Percentiles rank a stretch among this genome's conserved stretches.
phyloP scores from a whole-genome alignment of 495 filamentous ascomycete species.

The Poronia punctata region DNA sequence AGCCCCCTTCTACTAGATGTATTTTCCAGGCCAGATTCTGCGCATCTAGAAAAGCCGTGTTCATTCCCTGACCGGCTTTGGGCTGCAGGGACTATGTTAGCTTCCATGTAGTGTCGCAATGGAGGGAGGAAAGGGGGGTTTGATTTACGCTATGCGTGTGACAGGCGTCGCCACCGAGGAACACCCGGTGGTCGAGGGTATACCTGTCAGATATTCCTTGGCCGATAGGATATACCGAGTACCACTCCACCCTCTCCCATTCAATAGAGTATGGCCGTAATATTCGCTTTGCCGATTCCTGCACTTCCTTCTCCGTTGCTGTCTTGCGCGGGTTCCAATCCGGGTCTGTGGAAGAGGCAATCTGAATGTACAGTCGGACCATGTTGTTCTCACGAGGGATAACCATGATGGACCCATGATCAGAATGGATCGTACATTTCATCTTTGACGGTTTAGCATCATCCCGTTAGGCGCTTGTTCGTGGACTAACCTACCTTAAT shows the following conservation, averaged over 20 bases:
- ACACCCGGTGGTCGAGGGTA: slow-evolving; percentile 60
- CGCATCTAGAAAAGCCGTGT: slow-evolving; percentile 74
- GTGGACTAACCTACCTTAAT: slow-evolving; percentile 41
- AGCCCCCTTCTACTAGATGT: slow-evolving; percentile 58
- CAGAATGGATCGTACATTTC: slow-evolving; percentile 77
- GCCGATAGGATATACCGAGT: slow-evolving; percentile 63
- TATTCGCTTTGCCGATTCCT: slow-evolving; percentile 56
- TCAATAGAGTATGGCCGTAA: slow-evolving; percentile 60
- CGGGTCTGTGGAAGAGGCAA: slow-evolving; percentile 57
- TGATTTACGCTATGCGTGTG: slow-evolving; percentile 67
- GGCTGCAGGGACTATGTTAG: slow-evolving; percentile 33
- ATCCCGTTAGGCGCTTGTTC: slow-evolving; percentile 3
- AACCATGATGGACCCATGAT: slow-evolving; percentile 65
- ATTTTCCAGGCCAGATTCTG: slow-evolving; percentile 85
- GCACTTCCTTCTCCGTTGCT: slow-evolving; percentile 60
- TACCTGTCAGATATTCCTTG: slow-evolving; percentile 66
- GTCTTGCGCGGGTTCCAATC: slow-evolving; percentile 56
- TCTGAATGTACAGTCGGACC: slow-evolving; percentile 70
- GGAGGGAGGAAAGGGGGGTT: neutral
- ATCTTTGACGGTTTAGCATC: slow-evolving; percentile 47
- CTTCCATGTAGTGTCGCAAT: neutral
- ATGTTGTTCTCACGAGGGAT: slow-evolving; percentile 70
- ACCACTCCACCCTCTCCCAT: slow-evolving; percentile 66
- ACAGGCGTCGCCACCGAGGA: slow-evolving; percentile 73
- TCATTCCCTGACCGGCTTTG: slow-evolving; percentile 84